Conservation (phyloP, 768 basidiomycete species). For the Lactarius deliciosus region DNA sequence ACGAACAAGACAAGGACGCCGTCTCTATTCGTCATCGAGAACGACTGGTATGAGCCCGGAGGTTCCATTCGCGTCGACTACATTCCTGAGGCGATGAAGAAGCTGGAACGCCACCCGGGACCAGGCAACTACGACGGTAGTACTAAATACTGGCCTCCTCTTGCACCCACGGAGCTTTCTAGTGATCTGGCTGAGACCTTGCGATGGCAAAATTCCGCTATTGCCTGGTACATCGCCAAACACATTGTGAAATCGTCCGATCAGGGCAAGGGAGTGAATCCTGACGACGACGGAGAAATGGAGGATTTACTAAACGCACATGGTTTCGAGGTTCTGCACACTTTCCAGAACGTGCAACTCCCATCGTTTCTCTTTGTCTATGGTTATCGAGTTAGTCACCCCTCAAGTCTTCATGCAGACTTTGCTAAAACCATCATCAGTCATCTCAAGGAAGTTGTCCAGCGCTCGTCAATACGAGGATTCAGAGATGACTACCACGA, state of each 20-base stretch:
- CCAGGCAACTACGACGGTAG: constrained; percentile 18
- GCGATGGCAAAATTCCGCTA: background rate
- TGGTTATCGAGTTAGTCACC: background rate
- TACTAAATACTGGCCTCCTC: constrained; percentile 13
- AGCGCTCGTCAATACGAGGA: constrained; percentile 40
- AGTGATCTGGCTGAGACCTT: background rate
- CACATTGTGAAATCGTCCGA: background rate
- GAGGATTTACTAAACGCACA: constrained; percentile 38
- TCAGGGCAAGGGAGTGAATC: constrained; percentile 11
- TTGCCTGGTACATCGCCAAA: constrained; percentile 18
- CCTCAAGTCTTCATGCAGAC: constrained; percentile 43
- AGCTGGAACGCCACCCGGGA: constrained; percentile 33
- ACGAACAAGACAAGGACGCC: constrained; percentile 27
- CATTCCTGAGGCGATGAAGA: constrained; percentile 36
- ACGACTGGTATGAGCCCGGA: constrained; percentile 43
- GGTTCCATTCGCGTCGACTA: constrained; percentile 41
- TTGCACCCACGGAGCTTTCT: constrained; percentile 15
- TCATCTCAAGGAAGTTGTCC: constrained; percentile 40
- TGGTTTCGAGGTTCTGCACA: constrained; percentile 43
- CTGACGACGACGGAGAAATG: constrained; percentile 34
- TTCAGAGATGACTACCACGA: constrained; percentile 42
- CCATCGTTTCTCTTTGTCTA: background rate
- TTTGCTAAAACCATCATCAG: constrained; percentile 43
- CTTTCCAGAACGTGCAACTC: constrained; percentile 44
- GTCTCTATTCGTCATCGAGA: constrained; percentile 39